A percentile compares a stretch with the other conserved stretches of the same genome.
Evolutionary conservation across 2,329 filamentous ascomycete species (phyloP).

Genomic region (Colletotrichum sp.): DNA sequence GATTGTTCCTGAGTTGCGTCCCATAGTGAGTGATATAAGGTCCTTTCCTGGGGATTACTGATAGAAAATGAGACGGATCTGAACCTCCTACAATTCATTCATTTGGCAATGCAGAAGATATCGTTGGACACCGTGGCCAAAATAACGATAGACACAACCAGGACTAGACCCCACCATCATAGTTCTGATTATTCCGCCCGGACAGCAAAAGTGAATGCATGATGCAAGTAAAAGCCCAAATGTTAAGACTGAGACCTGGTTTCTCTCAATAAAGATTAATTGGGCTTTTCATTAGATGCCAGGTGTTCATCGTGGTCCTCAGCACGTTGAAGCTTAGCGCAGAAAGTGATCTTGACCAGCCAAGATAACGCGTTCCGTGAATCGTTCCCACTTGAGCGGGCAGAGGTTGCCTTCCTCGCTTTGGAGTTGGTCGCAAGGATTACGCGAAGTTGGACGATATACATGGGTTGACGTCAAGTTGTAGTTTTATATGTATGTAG

Average conservation of each 20-base stretch:
- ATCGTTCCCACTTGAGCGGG: background rate
- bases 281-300: background rate
- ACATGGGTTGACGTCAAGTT: background rate
- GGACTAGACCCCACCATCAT: background rate
- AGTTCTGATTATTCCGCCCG: background rate
- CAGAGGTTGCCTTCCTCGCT: background rate
- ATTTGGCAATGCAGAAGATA: too few species aligned
- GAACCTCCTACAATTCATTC: too few species aligned
- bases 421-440: background rate
- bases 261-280: background rate
- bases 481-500: background rate
- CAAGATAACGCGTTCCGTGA: background rate
- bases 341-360: background rate
- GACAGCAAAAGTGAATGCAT: background rate
- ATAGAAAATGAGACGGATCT: too few species aligned
- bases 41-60: too few species aligned
- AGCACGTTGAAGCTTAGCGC: too few species aligned
- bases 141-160: background rate
- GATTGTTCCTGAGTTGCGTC: too few species aligned
- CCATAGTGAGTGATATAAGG: too few species aligned
- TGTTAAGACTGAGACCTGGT: background rate
- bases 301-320: background rate
- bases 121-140: too few species aligned
- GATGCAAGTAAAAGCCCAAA: background rate
- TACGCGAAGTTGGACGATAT: background rate